Evolutionary conservation across 2,329 filamentous ascomycete genomes (phyloP).

Genomic region (Aspergillus oerlinghausenensis): DNA sequence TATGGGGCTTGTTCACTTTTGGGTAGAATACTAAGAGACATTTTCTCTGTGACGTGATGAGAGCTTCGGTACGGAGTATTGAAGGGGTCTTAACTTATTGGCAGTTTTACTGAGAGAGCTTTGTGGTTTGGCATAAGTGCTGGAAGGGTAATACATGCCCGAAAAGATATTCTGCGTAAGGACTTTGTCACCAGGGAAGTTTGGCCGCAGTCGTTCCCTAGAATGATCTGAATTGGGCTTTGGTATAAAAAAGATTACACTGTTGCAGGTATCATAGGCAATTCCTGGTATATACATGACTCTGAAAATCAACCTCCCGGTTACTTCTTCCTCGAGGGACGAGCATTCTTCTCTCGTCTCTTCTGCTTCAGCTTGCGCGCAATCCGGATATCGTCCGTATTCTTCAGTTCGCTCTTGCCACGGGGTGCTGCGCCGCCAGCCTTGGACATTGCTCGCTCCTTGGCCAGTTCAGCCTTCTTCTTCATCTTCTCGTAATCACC

Average conservation of each 20-base stretch:
- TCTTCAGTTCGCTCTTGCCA: constrained; percentile 77
- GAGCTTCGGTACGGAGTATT: background rate
- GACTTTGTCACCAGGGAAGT: no score
- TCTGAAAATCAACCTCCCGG: background rate
- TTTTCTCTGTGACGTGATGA: no score
- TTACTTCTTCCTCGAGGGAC: constrained; percentile 63
- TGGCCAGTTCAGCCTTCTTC: constrained; percentile 82
- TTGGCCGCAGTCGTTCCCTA: background rate
- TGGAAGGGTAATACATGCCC: background rate
- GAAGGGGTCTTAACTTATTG: background rate
- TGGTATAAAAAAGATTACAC: background rate
- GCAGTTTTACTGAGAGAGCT: background rate
- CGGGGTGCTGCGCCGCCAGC: constrained; percentile 44
- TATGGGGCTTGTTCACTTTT: no score
- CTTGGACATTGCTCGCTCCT: constrained; percentile 55
- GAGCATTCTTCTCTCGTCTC: constrained; percentile 80
- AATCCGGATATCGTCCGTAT: constrained; percentile 78
- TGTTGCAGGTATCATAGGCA: background rate
- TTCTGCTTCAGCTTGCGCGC: constrained; percentile 71
- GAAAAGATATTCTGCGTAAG: no score
- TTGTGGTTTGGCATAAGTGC: background rate
- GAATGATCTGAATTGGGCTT: background rate
- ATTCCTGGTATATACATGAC: background rate
- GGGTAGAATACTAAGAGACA: no score
- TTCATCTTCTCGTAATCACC: constrained; percentile 88